Conservation (phyloP, 2,329 filamentous ascomycete genomes). For the Penicillium sp. region DNA sequence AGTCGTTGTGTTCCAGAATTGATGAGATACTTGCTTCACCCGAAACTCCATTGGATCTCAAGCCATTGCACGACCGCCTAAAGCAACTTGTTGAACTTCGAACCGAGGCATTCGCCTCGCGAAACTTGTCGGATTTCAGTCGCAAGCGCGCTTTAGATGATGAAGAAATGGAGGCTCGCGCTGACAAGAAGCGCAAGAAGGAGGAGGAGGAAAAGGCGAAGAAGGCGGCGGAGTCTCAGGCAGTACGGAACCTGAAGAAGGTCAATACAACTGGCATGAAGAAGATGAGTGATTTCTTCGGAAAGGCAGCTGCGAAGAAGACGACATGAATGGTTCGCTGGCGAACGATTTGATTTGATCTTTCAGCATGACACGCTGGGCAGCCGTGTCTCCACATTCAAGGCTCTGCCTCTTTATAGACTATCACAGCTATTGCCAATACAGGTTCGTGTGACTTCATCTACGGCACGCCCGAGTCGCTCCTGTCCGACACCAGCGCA, state of each 20-base stretch:
- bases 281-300: constrained; percentile 94
- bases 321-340: constrained; percentile 25
- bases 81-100: constrained; percentile 64
- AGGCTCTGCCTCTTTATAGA: not conserved
- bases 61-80: constrained; percentile 68
- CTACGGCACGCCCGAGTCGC: not conserved
- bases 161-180: constrained; percentile 51
- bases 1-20: constrained; percentile 37
- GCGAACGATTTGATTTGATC: not conserved
- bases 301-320: constrained; percentile 53
- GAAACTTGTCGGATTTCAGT: constrained; percentile 53
- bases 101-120: constrained; percentile 66
- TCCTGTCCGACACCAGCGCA: not conserved
- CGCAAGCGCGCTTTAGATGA: constrained; percentile 43
- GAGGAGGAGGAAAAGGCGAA: constrained; percentile 87
- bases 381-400: not conserved
- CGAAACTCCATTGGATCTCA: constrained; percentile 61
- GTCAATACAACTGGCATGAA: constrained; percentile 92
- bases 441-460: not conserved
- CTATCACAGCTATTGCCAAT: not conserved
- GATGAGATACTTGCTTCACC: constrained; percentile 38
- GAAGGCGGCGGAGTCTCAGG: constrained; percentile 71
- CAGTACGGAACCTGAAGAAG: constrained; percentile 78
- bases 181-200: constrained; percentile 78
- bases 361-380: not conserved